These are phyloP conservation scores for Schizonepeta tenuifolia DNA, from an alignment of 257 asterid genomes.

Conservation along the genomic window DNA sequence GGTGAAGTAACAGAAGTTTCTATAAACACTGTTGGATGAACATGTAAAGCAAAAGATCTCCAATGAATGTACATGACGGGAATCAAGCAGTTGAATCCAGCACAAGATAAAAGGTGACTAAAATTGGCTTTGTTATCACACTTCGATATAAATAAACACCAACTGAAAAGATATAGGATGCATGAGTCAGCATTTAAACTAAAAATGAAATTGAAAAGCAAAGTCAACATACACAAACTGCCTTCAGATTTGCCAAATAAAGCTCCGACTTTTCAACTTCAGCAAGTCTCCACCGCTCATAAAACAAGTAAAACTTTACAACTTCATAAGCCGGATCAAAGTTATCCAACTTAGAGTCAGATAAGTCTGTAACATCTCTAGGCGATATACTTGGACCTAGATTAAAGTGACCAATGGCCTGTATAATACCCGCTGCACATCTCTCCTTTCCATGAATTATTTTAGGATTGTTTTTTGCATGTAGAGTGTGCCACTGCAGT, in stretches of 20 bases:
- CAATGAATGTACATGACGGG: background rate
- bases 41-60: slow-evolving; percentile 19
- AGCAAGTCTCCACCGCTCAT: slow-evolving; percentile 94
- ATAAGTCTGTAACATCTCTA: slow-evolving; percentile 68
- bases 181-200: slow-evolving; percentile 23
- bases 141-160: background rate
- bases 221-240: slow-evolving; percentile 68
- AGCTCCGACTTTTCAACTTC: slow-evolving; percentile 79
- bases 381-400: slow-evolving; percentile 87
- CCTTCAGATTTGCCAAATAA: slow-evolving; percentile 65
- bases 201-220: slow-evolving; percentile 24
- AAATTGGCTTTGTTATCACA: background rate
- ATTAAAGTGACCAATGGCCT: slow-evolving; percentile 90
- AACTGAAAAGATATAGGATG: slow-evolving; percentile 11
- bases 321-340: slow-evolving; percentile 88
- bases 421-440: slow-evolving; percentile 97
- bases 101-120: background rate
- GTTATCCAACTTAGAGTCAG: slow-evolving; percentile 65
- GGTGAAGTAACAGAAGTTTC: background rate
- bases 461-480: slow-evolving; percentile 85
- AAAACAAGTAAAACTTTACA: slow-evolving; percentile 74
- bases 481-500: slow-evolving; percentile 89
- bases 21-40: background rate
- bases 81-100: background rate
- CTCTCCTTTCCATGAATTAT: slow-evolving; percentile 88